phyloP scores from a whole-genome alignment of 2,329 filamentous ascomycete species.

The Magnaporthiopsis rhizophila region DNA sequence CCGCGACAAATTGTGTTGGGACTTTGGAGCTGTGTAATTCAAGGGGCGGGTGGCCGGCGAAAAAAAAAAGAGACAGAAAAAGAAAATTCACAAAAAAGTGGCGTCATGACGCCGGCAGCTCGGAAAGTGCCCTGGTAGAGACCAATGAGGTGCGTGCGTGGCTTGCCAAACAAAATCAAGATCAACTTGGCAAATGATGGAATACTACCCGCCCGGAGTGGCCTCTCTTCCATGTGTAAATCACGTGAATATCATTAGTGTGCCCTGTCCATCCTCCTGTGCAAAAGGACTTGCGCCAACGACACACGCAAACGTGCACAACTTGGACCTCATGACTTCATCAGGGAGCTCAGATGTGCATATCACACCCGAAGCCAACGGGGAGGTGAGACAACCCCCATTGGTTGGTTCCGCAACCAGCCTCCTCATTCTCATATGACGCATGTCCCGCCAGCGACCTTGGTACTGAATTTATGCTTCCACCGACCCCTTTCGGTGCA shows the following conservation, averaged over 20 bases:
- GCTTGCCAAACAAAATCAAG: not conserved
- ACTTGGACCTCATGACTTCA: not conserved
- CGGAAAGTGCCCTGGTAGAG: not conserved
- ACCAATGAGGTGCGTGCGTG: not conserved
- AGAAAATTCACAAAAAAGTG: slow-evolving; percentile 1
- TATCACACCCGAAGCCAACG: no score
- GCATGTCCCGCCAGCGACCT: not conserved
- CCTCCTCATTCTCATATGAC: not conserved
- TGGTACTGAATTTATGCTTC: no score
- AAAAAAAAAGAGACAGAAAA: not conserved
- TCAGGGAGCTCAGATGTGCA: not conserved
- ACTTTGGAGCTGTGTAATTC: not conserved
- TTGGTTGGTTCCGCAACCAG: not conserved
- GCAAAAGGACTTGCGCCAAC: no score
- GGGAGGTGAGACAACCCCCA: no score
- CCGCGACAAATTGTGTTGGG: not conserved
- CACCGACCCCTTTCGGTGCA: not conserved
- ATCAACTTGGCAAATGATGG: not conserved
- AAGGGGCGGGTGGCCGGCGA: not conserved
- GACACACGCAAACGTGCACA: not conserved
- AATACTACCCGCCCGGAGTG: not conserved
- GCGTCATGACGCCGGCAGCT: not conserved
- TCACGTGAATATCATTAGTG: not conserved
- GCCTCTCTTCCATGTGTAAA: not conserved
- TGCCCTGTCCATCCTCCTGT: not conserved